Evolutionary conservation across 495 filamentous ascomycete species (phyloP), one percentile per base, ranked within the genome.

Genomic region (Entonaema liquescens): DNA sequence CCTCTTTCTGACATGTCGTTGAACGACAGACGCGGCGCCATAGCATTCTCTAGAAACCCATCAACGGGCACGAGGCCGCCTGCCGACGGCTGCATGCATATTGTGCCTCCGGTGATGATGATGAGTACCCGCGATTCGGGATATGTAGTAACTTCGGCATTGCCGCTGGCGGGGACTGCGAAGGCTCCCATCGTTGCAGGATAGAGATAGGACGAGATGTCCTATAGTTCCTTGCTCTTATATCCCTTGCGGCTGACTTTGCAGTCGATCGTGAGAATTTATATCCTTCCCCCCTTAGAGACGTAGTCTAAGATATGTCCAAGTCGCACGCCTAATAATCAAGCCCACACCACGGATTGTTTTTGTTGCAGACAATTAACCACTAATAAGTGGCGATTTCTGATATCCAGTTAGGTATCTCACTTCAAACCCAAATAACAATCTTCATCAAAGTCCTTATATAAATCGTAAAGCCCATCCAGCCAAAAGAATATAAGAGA

Each of bases 91-190:
- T 88, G 86, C 95, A 99, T 99, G 80, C 94, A 98, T 62, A 99
- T 98, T 1, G 95, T 98, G 19, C 95, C 95, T 52, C 95, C 94
- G 13, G 94, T 97, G 87, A 95, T 95, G 80, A 97, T 92, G 66
- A 97, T 90, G 62, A 97, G 83, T 7, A 97, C 92, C 62, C 93
- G 84, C 0, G 92, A 92, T 78, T 97, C 94, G 1, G 88, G 87
- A 65, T 79, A 81, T 29, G 68, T 79, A 35, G 77, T 79, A 31
- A 76, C 42, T 56, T 77, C 72, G 52, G 74, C 67, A 57, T 53
- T 62, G 71, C 62, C 71, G 54, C 59, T 64, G 21, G 56, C 57
- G 21, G 58, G 60, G 19, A 50, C 31, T 21, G 65, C 50, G 25
- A 76, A 64, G 15, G 44, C 57, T 55, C 63, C 68, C 74, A 76